Base-by-base conservation (phyloP, 169 alveolate species). In the Eimeria praecox region DNA sequence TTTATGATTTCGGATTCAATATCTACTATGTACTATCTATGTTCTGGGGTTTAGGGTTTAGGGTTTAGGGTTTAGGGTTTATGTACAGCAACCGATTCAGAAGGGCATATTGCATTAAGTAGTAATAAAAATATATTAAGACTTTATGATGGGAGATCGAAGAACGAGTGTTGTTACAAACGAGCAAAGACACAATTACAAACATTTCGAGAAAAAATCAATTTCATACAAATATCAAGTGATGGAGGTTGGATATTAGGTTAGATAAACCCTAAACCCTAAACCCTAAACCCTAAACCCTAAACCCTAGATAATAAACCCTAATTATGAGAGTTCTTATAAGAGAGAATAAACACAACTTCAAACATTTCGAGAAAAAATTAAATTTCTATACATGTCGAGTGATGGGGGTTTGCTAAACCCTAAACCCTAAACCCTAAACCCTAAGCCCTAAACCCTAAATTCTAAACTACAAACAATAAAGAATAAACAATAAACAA, bases 161-260 rank as follows among this genome's bases (percentile, higher is more conserved):
- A 96, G 38, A 88, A 85, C 56, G 98, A 96, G 38, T 97, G 97
- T 33, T 95, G 90, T 83, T 97, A 93, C 88, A 95, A 96, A 78
- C 77, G 95, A 35, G 97, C 97, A 33, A 96, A 97, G 64, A 96
- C 97, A 38, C 95, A 91, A 38, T 83, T 97, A 3, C 94, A 92
- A 20, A 94, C 97, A n/a, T 95, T 96, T 59, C 94, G 97, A 22
- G 96, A 95, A 1, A 95, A 96, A n/a, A 83, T 96, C 16, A 24
- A 85, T 33, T 94, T 96, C 24, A 95, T 98, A 54, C 98, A 97
- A 82, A 91, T 97, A 2, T 94, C 98, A 38, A 69, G 94, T 42
- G 98, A 97, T 91, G 98, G 98, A 10, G 66, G 96, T 38, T 98
- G 98, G 98, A 95, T 98, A n/a, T 87, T 98, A 2, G 96, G 96